Conservation (phyloP, 1,284 basidiomycete species). For the Ceratobasidium sp. region DNA sequence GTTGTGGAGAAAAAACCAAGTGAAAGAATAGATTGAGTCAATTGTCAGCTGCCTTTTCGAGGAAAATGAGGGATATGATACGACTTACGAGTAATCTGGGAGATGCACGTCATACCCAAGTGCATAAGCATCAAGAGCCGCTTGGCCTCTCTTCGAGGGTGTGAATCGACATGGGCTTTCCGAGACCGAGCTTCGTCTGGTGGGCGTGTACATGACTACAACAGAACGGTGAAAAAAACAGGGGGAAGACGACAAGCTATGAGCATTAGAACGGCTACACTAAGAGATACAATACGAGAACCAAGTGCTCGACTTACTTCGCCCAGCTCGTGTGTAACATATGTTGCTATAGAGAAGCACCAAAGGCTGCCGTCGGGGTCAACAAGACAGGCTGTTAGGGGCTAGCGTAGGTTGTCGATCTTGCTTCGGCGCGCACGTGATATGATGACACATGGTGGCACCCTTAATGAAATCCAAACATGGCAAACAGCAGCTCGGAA, state of each 20-base stretch:
- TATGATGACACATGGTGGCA: no score
- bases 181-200: conserved; percentile 26
- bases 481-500: no score
- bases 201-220: conserved; percentile 37
- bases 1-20: not conserved
- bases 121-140: conserved; percentile 34
- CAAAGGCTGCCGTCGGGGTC: not conserved
- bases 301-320: not conserved
- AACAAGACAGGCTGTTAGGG: conserved; percentile 19
- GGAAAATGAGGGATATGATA: conserved; percentile 11
- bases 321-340: not conserved
- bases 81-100: conserved; percentile 34
- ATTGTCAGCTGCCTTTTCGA: not conserved
- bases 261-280: not conserved
- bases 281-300: not conserved
- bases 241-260: not conserved
- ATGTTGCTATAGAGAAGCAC: not conserved
- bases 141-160: conserved; percentile 36
- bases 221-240: not conserved
- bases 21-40: not conserved
- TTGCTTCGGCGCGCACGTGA: conserved; percentile 11
- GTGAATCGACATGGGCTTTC: conserved; percentile 18
- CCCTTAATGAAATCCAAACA: no score
- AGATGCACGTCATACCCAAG: conserved; percentile 41
- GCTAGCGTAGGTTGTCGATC: conserved; percentile 26